Evolutionary conservation across 2,329 filamentous ascomycete species (phyloP), one percentile per base, ranked within the genome.

Genomic region (Colletotrichum orchidophilum): DNA sequence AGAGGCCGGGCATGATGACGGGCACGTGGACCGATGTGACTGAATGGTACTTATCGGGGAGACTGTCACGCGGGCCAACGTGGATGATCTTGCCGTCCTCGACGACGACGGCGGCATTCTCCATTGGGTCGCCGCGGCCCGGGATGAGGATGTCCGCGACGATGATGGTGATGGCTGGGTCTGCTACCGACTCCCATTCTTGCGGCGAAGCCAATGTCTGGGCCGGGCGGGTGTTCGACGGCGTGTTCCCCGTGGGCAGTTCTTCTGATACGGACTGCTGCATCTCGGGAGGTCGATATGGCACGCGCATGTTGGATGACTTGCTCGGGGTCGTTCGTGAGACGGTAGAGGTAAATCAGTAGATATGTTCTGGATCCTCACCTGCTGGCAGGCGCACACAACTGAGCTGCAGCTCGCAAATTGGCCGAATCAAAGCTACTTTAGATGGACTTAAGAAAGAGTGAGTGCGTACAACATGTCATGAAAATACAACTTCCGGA

Each of bases 1-100:
- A 88, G 26, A 89, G 80, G 2, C 87, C 86, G 0, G 86, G 86
- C 78, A 88, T 83, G 9, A 86, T 74, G 11, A 84, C 81, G 0
- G 82, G 80, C 15, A 87, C 83, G 21, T 78, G 76, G 1, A 76
- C 78, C 29, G 76, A 75, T 1, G 67, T 70, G 29, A 81, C 63
- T 5, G 71, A 33, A 15, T 68, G 71, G 68, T 82, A 84, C 61
- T 79, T 76, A 12, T 61, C 55, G 1, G 82, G 82, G 5, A 82
- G 67, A 15, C 75, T 71, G 13, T 72, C 46, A 49, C 78, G 73
- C 7, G 72, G 46, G 7, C 83, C 83, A 33, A 83, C 82, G 76
- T 81, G 84, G 35, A 76, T 77, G 60, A 87, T 86, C 55, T 78
- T 80, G 46, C 74, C 76, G 53, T 78, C 80, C 60, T 82, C 75